A percentile compares a stretch with the other conserved stretches of the same genome.
Conservation (phyloP, 2,329 filamentous ascomycete genomes). For the Aspergillus sp. region DNA sequence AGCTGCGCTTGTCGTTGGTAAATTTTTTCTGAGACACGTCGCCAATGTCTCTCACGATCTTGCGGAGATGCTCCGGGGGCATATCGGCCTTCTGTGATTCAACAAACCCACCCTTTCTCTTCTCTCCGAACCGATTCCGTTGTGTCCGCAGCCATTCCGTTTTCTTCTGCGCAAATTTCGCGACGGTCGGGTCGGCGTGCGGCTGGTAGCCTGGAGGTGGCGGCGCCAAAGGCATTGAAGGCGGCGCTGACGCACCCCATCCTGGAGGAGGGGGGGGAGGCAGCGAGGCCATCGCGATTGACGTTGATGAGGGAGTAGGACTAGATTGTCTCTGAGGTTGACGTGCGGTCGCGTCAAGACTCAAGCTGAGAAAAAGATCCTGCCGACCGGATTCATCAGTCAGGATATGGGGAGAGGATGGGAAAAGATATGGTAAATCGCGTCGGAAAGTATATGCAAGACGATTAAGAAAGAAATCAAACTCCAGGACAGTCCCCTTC, state of each 20-base stretch:
- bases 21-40: slow-evolving; percentile 99
- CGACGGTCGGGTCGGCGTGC: slow-evolving; percentile 75
- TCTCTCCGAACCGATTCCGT: slow-evolving; percentile 92
- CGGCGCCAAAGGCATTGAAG: slow-evolving; percentile 60
- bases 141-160: slow-evolving; percentile 95
- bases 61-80: slow-evolving; percentile 96
- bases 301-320: slow-evolving; percentile 20
- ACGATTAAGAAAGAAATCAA: slow-evolving; percentile 17
- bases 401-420: neutral
- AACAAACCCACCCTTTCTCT: slow-evolving; percentile 92
- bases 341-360: slow-evolving; percentile 35
- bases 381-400: slow-evolving; percentile 20
- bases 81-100: slow-evolving; percentile 98
- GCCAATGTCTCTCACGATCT: slow-evolving; percentile 97
- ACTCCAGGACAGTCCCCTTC: slow-evolving; percentile 25
- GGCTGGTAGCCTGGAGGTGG: slow-evolving; percentile 85
- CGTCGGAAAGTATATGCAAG: slow-evolving; percentile 9
- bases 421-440: neutral
- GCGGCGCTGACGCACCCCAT: slow-evolving; percentile 56
- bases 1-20: slow-evolving; percentile 96
- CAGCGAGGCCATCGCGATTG: slow-evolving; percentile 55
- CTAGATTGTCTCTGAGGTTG: slow-evolving; percentile 22
- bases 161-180: slow-evolving; percentile 98
- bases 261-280: slow-evolving; percentile 69
- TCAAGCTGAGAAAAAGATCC: slow-evolving; percentile 27